Evolutionary conservation across 108 stramenopile species (phyloP).

Genomic region (Pseudonitzschia delicatissima): DNA sequence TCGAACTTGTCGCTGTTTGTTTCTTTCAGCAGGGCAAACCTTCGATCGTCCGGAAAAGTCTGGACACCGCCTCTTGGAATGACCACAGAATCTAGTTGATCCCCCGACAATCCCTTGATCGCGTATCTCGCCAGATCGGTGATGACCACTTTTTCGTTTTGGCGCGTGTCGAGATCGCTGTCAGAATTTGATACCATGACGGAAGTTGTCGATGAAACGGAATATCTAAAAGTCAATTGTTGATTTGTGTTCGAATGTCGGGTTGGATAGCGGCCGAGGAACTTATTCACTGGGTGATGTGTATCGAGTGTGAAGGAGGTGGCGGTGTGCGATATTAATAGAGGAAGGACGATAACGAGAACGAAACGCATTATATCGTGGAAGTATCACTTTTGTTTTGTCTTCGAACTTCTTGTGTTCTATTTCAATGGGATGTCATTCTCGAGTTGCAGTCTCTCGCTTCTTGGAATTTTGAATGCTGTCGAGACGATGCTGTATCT

Average conservation of each 20-base stretch:
- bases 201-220: not conserved
- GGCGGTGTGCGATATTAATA: not conserved
- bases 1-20: conserved; percentile 6
- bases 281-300: not conserved
- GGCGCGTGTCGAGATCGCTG: too few relatives aligned
- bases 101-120: conserved; percentile 54
- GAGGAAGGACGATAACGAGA: not conserved
- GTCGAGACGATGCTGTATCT: too few relatives aligned
- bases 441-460: too few relatives aligned
- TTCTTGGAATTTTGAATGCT: too few relatives aligned
- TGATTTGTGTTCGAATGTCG: too few relatives aligned
- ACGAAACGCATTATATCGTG: not conserved
- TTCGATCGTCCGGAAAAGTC: conserved; percentile 66
- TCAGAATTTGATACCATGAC: too few relatives aligned
- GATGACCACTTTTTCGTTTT: conserved; percentile 1
- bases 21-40: conserved; percentile 50
- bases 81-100: conserved; percentile 23
- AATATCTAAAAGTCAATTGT: not conserved
- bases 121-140: conserved; percentile 38
- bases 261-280: not conserved
- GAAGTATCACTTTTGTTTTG: not conserved
- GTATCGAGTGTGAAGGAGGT: not conserved
- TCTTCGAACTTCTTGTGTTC: too few relatives aligned
- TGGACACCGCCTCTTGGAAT: conserved; percentile 30
- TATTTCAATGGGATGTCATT: too few relatives aligned